Evolutionary conservation across 2,329 filamentous ascomycete species (phyloP).

Genomic region (Ascochyta fabae): DNA sequence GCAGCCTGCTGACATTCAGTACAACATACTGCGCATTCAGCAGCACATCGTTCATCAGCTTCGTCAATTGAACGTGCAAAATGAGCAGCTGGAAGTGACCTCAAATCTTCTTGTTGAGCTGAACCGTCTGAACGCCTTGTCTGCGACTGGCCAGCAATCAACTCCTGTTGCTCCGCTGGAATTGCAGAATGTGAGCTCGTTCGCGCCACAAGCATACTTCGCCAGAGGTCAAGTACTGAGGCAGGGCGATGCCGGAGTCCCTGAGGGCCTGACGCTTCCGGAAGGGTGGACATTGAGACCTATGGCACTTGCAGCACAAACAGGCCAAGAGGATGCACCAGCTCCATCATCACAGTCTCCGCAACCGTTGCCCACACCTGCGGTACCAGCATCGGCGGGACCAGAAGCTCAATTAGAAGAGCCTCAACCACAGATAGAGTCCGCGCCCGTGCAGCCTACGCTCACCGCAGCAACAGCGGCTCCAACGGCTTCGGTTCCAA

Average conservation of each 20-base stretch:
- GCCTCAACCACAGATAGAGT: not conserved
- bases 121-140: slow-evolving; percentile 27
- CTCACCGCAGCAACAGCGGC: slow-evolving; percentile 7
- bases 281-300: slow-evolving; percentile 48
- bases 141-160: slow-evolving; percentile 33
- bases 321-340: slow-evolving; percentile 17
- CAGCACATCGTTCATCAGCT: slow-evolving; percentile 48
- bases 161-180: slow-evolving; percentile 35
- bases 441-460: slow-evolving; percentile 3
- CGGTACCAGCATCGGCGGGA: not conserved
- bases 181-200: slow-evolving; percentile 23
- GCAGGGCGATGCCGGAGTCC: slow-evolving; percentile 45
- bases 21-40: slow-evolving; percentile 46
- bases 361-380: slow-evolving; percentile 5
- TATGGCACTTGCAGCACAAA: slow-evolving; percentile 35
- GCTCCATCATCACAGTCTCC: slow-evolving; percentile 12
- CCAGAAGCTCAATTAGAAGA: not conserved
- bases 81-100: slow-evolving; percentile 44
- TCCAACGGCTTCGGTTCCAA: slow-evolving; percentile 9
- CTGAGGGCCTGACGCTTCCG: slow-evolving; percentile 45
- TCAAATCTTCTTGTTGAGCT: slow-evolving; percentile 43
- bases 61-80: slow-evolving; percentile 42
- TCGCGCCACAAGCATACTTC: slow-evolving; percentile 43
- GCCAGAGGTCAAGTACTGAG: slow-evolving; percentile 40
- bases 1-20: slow-evolving; percentile 44